Percentiles rank a stretch among this genome's conserved stretches.
Conservation (phyloP, 1,284 basidiomycete species). For the Trametes pubescens region DNA sequence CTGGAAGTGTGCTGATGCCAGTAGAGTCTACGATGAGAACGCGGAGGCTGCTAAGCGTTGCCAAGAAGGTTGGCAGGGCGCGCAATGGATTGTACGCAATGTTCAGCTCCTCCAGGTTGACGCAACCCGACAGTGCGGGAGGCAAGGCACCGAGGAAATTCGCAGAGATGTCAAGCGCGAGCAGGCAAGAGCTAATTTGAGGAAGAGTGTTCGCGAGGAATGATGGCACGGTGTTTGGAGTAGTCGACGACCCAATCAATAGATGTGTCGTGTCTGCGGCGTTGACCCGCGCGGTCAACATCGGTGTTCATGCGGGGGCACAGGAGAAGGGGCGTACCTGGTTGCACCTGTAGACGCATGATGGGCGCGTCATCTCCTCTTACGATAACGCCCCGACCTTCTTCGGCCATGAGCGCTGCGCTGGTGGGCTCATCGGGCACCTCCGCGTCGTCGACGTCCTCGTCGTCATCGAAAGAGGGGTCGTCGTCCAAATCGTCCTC, state of each 20-base stretch:
- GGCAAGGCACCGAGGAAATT: slow-evolving; percentile 88
- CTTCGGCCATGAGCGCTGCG: slow-evolving; percentile 79
- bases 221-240: slow-evolving; percentile 77
- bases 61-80: slow-evolving; percentile 84
- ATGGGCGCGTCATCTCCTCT: slow-evolving; percentile 70
- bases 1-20: slow-evolving; percentile 78
- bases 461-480: slow-evolving; percentile 56
- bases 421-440: slow-evolving; percentile 78
- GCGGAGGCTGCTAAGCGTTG: slow-evolving; percentile 78
- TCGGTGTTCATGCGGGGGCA: slow-evolving; percentile 9
- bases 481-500: slow-evolving; percentile 81
- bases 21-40: slow-evolving; percentile 93
- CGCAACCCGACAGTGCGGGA: slow-evolving; percentile 78
- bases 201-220: slow-evolving; percentile 78
- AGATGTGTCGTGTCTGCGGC: slow-evolving; percentile 86
- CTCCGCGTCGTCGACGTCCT: slow-evolving; percentile 58
- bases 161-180: slow-evolving; percentile 90
- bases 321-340: slow-evolving; percentile 57
- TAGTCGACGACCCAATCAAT: slow-evolving; percentile 78
- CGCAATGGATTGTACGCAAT: slow-evolving; percentile 90
- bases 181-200: slow-evolving; percentile 76
- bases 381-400: slow-evolving; percentile 82
- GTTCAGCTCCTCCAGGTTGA: slow-evolving; percentile 91
- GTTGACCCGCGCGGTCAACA: slow-evolving; percentile 21
- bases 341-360: slow-evolving; percentile 66